A percentile compares a stretch with the other conserved stretches of the same genome.
These are phyloP conservation scores for Escallonia herrerae DNA, from an alignment of 129 eudicot species.

Conservation along the genomic window DNA sequence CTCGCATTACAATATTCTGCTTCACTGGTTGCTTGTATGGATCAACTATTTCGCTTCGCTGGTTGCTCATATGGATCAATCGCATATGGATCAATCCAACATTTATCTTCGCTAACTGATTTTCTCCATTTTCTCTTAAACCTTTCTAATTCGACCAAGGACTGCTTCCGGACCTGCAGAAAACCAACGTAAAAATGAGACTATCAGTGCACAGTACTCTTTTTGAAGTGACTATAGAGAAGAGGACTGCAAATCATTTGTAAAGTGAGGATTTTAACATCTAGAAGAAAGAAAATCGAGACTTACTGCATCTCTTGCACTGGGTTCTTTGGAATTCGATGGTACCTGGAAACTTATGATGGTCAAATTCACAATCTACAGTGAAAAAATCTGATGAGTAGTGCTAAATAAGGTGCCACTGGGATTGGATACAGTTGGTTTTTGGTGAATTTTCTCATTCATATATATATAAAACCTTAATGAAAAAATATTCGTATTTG, in stretches of 20 bases:
- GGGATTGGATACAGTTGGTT: no score
- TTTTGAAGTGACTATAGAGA: background rate
- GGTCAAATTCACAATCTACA: background rate
- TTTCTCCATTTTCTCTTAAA: slow-evolving; percentile 78
- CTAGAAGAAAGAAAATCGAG: slow-evolving; percentile 2
- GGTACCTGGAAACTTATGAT: slow-evolving; percentile 19
- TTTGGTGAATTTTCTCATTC: no score
- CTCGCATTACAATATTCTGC: background rate
- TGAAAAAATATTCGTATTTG: no score
- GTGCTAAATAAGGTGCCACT: slow-evolving; percentile 6
- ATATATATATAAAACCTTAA: no score
- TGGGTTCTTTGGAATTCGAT: slow-evolving; percentile 32
- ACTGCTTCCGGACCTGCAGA: slow-evolving; percentile 63
- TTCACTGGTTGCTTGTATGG: background rate
- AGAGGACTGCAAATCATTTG: no score
- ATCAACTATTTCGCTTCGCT: slow-evolving; percentile 6
- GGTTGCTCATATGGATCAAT: slow-evolving; percentile 53
- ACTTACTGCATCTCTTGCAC: slow-evolving; percentile 55
- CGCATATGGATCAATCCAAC: slow-evolving; percentile 95
- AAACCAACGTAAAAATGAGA: slow-evolving; percentile 1
- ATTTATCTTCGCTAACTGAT: slow-evolving; percentile 59
- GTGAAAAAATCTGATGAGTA: background rate
- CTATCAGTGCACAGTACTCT: background rate
- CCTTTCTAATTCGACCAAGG: slow-evolving; percentile 45
- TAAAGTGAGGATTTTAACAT: no score